phyloP scores from a whole-genome alignment of 805 yeast species.

The Millerago galiae region DNA sequence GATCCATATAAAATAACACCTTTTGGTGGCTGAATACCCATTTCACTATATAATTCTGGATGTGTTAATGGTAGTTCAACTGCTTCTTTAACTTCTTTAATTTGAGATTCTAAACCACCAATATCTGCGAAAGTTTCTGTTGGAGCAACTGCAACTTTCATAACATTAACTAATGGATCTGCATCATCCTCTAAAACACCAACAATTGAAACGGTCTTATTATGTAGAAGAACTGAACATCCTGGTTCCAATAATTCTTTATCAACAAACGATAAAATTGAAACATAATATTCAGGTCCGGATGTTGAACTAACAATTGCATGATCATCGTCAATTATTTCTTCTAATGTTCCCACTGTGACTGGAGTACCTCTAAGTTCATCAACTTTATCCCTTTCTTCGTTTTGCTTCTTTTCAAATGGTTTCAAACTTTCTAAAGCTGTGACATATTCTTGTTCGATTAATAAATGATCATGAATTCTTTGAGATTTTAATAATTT shows the following conservation, averaged over 20 bases:
- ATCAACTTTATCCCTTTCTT: constrained; percentile 91
- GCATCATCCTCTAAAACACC: constrained; percentile 98
- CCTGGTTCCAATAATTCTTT: constrained; percentile 95
- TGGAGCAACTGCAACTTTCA: constrained; percentile 97
- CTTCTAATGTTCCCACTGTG: constrained; percentile 95
- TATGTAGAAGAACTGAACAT: constrained; percentile 90
- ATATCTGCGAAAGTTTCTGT: constrained; percentile 95
- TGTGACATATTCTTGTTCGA: constrained; percentile 94
- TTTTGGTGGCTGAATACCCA: constrained; percentile 98
- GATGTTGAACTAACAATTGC: constrained; percentile 95
- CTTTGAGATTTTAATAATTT: constrained; percentile 89
- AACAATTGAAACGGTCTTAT: constrained; percentile 92
- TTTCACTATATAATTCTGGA: constrained; percentile 94
- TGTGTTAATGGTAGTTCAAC: constrained; percentile 94
- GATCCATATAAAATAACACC: constrained; percentile 97
- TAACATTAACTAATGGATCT: constrained; percentile 95
- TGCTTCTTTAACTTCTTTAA: constrained; percentile 96
- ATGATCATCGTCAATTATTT: constrained; percentile 96
- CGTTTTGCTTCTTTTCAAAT: constrained; percentile 93
- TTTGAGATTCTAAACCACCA: constrained; percentile 93
- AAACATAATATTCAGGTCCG: constrained; percentile 96
- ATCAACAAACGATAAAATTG: constrained; percentile 93
- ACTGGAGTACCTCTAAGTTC: constrained; percentile 95
- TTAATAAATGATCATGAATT: constrained; percentile 88
- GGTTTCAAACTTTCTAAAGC: constrained; percentile 94